Evolutionary conservation across 2,329 filamentous ascomycete species (phyloP).

Genomic region (Fusarium oligoseptatum): DNA sequence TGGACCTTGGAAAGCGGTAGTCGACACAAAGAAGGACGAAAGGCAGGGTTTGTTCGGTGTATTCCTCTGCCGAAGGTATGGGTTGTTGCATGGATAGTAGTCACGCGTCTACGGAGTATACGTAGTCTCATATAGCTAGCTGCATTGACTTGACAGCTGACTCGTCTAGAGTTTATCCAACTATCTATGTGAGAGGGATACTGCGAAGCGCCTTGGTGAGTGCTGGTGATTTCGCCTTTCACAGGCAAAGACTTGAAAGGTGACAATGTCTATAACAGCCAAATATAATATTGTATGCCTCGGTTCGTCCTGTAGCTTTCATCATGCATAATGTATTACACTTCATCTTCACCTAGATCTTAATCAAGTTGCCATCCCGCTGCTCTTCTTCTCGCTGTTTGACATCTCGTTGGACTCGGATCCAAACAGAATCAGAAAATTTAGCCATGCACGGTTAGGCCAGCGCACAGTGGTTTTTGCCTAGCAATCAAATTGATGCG

Average conservation of each 20-base stretch:
- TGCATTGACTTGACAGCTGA: background rate
- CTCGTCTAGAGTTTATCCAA: background rate
- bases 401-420: background rate
- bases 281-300: background rate
- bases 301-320: background rate
- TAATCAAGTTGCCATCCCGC: background rate
- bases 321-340: background rate
- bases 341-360: background rate
- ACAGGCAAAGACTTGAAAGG: too few relatives aligned
- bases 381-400: background rate
- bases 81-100: background rate
- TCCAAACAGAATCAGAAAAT: background rate
- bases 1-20: background rate
- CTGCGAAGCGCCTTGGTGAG: background rate
- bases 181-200: background rate
- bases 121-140: background rate
- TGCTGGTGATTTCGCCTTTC: too few relatives aligned
- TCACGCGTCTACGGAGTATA: background rate
- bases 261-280: background rate
- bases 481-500: background rate
- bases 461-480: background rate
- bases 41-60: background rate
- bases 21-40: background rate
- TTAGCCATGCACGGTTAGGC: too few relatives aligned
- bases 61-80: background rate